Evolutionary conservation across 306 rosid genomes (phyloP).

Genomic region (Quercus engelmannii): DNA sequence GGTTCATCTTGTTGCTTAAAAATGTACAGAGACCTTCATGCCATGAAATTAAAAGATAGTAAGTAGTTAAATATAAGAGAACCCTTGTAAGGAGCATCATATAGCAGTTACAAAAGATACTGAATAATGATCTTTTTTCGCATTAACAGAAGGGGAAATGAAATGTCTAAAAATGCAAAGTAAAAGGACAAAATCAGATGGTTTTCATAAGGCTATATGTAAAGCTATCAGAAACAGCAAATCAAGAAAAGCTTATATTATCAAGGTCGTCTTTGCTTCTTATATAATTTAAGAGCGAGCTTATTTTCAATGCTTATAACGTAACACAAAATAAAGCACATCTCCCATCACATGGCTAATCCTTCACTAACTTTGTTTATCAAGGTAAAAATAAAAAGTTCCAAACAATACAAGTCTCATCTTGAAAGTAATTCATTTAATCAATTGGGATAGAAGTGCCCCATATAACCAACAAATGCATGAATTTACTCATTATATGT

Average conservation of each 20-base stretch:
- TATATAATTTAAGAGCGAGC: neutral
- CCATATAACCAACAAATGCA: no score
- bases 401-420: neutral
- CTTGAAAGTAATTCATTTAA: neutral
- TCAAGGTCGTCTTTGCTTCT: neutral
- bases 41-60: neutral
- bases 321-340: neutral
- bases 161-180: neutral
- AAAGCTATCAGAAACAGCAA: neutral
- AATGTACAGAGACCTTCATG: neutral
- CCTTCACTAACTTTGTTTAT: neutral
- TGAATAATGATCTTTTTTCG: neutral
- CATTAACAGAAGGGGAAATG: neutral
- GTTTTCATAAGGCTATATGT: neutral
- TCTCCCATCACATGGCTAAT: neutral
- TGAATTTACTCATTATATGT: neutral
- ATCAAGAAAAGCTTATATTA: neutral
- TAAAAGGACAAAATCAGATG: neutral
- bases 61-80: neutral
- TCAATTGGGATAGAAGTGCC: no score
- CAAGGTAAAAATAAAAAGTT: neutral
- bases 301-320: neutral
- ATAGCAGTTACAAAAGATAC: neutral
- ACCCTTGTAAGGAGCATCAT: neutral
- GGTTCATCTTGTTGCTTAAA: neutral